Percentiles rank a stretch among this genome's conserved stretches.
Evolutionary conservation across 2,329 filamentous ascomycete species (phyloP).

Genomic region (Fusarium sp.): DNA sequence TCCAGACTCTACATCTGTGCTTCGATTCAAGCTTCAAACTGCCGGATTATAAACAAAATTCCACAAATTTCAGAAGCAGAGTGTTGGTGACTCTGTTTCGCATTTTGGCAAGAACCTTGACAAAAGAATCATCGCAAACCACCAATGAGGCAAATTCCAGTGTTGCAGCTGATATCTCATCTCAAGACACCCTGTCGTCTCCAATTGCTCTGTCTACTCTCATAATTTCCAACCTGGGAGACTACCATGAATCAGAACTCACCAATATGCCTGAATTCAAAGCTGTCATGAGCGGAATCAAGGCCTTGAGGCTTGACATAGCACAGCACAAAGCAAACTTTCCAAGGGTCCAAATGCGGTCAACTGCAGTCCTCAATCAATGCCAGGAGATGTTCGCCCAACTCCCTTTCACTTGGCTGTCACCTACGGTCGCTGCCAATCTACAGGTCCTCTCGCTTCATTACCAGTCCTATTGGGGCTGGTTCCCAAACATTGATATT

Average conservation of each 20-base stretch:
- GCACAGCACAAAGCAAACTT: background rate
- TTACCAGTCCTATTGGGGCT: slow-evolving; percentile 1
- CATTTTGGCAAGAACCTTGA: background rate
- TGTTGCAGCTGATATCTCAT: rapidly evolving
- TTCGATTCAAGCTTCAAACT: background rate
- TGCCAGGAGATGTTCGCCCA: background rate
- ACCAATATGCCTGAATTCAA: background rate
- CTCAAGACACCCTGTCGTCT: rapidly evolving
- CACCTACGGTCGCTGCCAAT: background rate
- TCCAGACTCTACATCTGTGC: background rate
- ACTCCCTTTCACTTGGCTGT: background rate
- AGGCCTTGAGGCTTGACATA: background rate
- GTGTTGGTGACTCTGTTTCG: background rate
- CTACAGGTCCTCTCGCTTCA: background rate
- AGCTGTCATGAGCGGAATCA: background rate
- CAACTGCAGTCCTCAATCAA: background rate
- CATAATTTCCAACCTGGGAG: background rate
- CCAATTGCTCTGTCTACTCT: background rate
- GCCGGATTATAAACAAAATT: rapidly evolving
- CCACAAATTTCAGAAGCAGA: rapidly evolving
- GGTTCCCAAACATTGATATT: background rate
- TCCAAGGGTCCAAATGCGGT: background rate
- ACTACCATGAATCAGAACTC: background rate
- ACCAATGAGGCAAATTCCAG: background rate
- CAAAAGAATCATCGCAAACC: background rate